These are phyloP conservation scores for Flagelloscypha sp. DNA, from an alignment of 768 basidiomycete genomes.

Conservation along the genomic window DNA sequence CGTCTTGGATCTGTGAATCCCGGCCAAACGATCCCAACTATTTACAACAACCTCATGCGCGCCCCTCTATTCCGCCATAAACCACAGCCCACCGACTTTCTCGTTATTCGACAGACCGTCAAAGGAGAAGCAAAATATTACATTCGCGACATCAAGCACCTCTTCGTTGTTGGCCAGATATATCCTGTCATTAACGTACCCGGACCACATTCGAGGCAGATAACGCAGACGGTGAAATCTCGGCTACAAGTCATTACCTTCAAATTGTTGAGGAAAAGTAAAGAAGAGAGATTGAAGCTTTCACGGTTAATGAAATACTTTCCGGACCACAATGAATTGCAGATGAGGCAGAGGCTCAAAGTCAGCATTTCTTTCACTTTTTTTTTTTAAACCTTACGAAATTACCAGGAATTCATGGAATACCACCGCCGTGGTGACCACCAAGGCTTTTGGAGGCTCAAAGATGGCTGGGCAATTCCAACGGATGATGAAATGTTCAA, in stretches of 20 bases:
- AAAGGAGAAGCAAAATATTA: conserved; percentile 87
- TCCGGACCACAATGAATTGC: conserved; percentile 95
- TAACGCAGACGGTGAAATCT: conserved; percentile 91
- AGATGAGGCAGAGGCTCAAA: conserved; percentile 94
- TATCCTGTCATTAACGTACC: conserved; percentile 95
- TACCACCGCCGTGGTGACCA: conserved; percentile 91
- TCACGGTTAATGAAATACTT: conserved; percentile 94
- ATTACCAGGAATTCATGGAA: conserved; percentile 85
- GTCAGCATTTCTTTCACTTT: conserved; percentile 23
- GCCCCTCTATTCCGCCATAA: conserved; percentile 93
- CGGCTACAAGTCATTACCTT: conserved; percentile 92
- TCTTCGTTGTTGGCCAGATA: conserved; percentile 93
- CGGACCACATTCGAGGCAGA: conserved; percentile 94
- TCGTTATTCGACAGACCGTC: conserved; percentile 86
- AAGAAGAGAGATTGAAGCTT: conserved; percentile 84
- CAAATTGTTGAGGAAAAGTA: conserved; percentile 81
- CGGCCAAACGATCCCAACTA: conserved; percentile 83
- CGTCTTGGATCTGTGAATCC: conserved; percentile 93
- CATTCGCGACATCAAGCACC: conserved; percentile 86
- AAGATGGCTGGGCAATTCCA: conserved; percentile 62
- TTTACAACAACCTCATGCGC: conserved; percentile 93
- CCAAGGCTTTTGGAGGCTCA: conserved; percentile 94
- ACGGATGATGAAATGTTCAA: conserved; percentile 83
- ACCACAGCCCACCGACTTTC: conserved; percentile 82
- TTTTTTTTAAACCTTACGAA: not conserved